Evolutionary conservation across 1,139 yeast species (phyloP), one percentile per base, ranked within the genome.

Genomic region (Yamadazyma dushanensis): DNA sequence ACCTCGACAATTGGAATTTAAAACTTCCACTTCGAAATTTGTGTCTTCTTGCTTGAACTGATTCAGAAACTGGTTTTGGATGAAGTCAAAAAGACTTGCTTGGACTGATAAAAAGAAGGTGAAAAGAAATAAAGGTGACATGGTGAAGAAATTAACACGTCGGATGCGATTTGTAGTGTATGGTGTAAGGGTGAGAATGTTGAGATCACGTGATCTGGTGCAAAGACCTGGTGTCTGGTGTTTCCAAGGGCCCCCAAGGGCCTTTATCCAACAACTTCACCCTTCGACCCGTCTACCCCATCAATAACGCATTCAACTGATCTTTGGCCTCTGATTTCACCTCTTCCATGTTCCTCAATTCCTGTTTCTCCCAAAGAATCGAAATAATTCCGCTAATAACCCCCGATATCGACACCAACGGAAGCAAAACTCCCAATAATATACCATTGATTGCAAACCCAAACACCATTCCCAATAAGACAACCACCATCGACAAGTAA

Each of bases 331-430:
- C 88, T 47, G 65, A 47, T 37, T 66, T 63, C 0, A 83, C 85
- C 58, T 92, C 98, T 28, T 64, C 67, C 34, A 94, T 61, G 0
- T 92, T 92, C 36, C 97, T 66, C 46, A 69, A 61, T 54, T 94
- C 99, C 15, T 79, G 73, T 32, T 89, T 70, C 1, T 95, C 95
- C 50, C 90, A 92, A 31, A 87, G 55, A 43, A 73, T 20, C 26
- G 94, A 90, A 38, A 92, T 83, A 37, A 87, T 53, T 0, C 96
- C 96, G 53, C 88, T 82, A 2, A 85, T 54, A 0, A 77, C 63
- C 0, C 96, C 97, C 0, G 92, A 71, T 5, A 78, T 67, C 0
- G 80, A 71, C 5, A 86, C 56, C 0, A 79, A 47, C 0, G 76
- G 63, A 3, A 80, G 68, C 8, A 69, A 59, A 1, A 83, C 78